Evolutionary conservation across 805 yeast species (phyloP).

Genomic region (Monosporozyma yasuniensis): DNA sequence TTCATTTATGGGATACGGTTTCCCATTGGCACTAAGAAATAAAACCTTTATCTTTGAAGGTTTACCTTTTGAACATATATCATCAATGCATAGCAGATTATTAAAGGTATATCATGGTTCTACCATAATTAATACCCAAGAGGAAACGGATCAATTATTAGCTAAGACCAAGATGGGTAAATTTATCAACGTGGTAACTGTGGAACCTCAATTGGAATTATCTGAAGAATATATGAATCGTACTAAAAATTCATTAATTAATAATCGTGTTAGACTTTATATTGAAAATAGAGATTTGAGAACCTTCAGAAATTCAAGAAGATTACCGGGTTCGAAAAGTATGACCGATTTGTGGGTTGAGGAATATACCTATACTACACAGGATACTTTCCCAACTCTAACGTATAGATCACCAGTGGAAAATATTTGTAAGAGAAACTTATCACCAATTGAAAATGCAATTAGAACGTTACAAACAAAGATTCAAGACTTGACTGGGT

Average conservation of each 20-base stretch:
- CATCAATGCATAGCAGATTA: constrained; percentile 70
- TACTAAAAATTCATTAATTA: constrained; percentile 30
- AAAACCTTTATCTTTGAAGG: constrained; percentile 80
- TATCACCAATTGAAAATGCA: constrained; percentile 84
- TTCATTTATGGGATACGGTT: constrained; percentile 74
- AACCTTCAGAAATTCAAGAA: constrained; percentile 58
- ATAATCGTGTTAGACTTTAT: constrained; percentile 59
- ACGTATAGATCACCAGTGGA: constrained; percentile 76
- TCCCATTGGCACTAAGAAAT: constrained; percentile 68
- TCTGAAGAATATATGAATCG: constrained; percentile 24
- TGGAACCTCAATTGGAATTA: constrained; percentile 42
- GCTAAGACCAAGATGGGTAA: constrained; percentile 58
- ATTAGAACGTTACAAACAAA: constrained; percentile 55
- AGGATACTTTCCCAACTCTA: constrained; percentile 73
- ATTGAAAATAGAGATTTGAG: constrained; percentile 66
- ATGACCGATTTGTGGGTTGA: constrained; percentile 82
- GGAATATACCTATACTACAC: constrained; percentile 70
- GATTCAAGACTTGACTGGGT: constrained; percentile 60
- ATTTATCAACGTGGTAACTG: constrained; percentile 60
- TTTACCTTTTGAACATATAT: constrained; percentile 75
- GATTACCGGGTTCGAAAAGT: constrained; percentile 63
- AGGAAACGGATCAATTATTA: constrained; percentile 43
- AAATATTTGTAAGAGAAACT: constrained; percentile 37
- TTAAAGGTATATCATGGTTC: constrained; percentile 76
- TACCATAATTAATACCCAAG: constrained; percentile 49